A percentile compares a stretch with the other conserved stretches of the same genome.
Evolutionary conservation across 805 yeast genomes (phyloP).

Genomic region (Barnettozyma californica): DNA sequence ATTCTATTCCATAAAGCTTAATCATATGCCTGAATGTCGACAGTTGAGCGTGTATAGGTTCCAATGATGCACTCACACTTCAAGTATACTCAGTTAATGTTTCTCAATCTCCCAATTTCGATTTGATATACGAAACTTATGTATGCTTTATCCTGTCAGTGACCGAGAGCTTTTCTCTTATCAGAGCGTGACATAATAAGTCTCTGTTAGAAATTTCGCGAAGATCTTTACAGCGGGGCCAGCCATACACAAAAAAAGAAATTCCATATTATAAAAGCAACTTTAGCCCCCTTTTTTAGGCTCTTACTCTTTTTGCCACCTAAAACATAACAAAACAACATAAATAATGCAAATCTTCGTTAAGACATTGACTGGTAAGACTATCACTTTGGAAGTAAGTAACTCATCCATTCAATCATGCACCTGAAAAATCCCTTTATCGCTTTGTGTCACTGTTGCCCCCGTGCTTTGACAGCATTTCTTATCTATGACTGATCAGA

Average conservation of each 20-base stretch:
- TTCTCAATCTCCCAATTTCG: too few species aligned
- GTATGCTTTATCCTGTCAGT: too few species aligned
- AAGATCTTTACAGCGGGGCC: not conserved
- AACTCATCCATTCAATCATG: not conserved
- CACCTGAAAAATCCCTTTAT: slow-evolving; percentile 4
- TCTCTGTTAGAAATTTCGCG: not conserved
- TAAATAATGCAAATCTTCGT: slow-evolving; percentile 80
- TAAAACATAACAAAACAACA: slow-evolving; percentile 9
- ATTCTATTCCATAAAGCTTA: too few species aligned
- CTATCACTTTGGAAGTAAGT: slow-evolving; percentile 66
- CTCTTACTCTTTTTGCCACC: slow-evolving; percentile 1
- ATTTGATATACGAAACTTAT: too few species aligned
- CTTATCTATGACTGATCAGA: not conserved
- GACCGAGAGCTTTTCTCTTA: too few species aligned
- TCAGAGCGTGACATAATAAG: too few species aligned
- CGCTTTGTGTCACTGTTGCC: slow-evolving; percentile 8
- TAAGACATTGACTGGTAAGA: slow-evolving; percentile 86
- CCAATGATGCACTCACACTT: too few species aligned
- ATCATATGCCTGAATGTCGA: not conserved
- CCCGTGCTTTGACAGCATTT: not conserved
- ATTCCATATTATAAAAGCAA: slow-evolving; percentile 3
- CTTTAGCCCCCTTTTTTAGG: slow-evolving; percentile 9
- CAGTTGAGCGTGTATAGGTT: too few species aligned
- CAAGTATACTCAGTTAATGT: too few species aligned
- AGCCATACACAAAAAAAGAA: slow-evolving; percentile 4